Evolutionary conservation across 2,329 filamentous ascomycete genomes (phyloP), one percentile per base, ranked within the genome.

Genomic region (Aspergillus transmontanensis): DNA sequence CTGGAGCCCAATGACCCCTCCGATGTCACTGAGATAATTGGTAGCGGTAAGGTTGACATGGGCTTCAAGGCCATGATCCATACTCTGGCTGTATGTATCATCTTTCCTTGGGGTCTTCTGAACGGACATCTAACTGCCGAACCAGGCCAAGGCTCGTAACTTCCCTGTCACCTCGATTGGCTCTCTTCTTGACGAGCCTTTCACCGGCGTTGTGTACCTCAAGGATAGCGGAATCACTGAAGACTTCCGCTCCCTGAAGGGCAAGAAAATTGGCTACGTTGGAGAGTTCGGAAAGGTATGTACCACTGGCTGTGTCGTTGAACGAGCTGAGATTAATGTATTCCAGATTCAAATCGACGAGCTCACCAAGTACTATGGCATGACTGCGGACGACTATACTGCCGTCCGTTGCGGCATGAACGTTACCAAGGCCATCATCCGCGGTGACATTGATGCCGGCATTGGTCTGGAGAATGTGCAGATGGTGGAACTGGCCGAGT

Each of bases 21-120:
- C 71, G 90, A 93, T 82, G 90, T 93, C 66, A 93, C 90, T 66
- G 90, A 93, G 76, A 92, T 93, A 76, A 91, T 93, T 68, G 90
- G 90, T 63, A 88, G 85, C 60, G 88, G 87, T 65, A 92, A 92
- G 74, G 88, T 92, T 57, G 90, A 93, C 73, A 86, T 93, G 72
- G 90, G 90, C 51, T 92, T 91, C 85, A 93, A 93, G 78, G 90
- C 90, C 68, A 93, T 93, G 90, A 93, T 93, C 69, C 90, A 93
- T 73, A 93, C 90, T 10, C 85, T 93, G 64, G 90, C 90, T 61
- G 87, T 89, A 78, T 66, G 82, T 76, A 14, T 10, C n/a, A 21
- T 11, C 34, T 19, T 28, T 43, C 14, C 7, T 3, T 10, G 1
- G 4, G 9, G 16, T 30, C 46, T 19, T 7, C 14, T 26, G 11